These are phyloP conservation scores for Aspergillus alliaceus DNA, from an alignment of 2,329 filamentous ascomycete species.

Conservation along the genomic window DNA sequence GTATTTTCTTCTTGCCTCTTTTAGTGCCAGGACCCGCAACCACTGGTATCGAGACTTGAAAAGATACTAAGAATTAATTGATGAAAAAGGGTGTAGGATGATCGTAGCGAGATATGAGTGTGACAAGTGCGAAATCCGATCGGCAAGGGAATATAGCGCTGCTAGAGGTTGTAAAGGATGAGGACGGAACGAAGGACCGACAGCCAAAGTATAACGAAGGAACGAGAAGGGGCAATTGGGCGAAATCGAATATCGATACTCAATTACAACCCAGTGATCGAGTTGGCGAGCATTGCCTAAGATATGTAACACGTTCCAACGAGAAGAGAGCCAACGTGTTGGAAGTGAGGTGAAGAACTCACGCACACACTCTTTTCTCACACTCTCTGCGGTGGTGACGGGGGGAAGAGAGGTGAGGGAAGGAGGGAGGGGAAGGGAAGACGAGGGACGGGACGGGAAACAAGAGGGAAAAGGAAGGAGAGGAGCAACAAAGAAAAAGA, in stretches of 20 bases:
- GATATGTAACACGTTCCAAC: constrained; percentile 20
- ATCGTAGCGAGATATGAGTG: not conserved
- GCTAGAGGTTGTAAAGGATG: constrained; percentile 38
- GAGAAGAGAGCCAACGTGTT: constrained; percentile 8
- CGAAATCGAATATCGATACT: constrained; percentile 33
- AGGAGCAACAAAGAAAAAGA: not conserved
- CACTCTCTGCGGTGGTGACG: constrained; percentile 12
- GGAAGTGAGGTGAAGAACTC: constrained; percentile 10
- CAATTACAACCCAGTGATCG: constrained; percentile 20
- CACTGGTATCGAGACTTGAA: not conserved
- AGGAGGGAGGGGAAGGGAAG: constrained; percentile 37
- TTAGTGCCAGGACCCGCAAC: not conserved
- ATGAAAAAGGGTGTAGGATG: not conserved
- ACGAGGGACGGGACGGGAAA: constrained; percentile 14
- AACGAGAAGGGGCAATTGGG: constrained; percentile 13
- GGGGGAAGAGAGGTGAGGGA: constrained; percentile 50
- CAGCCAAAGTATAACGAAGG: constrained; percentile 22
- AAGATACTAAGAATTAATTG: not conserved
- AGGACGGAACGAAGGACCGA: constrained; percentile 39
- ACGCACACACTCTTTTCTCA: not conserved
- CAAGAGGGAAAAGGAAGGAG: constrained; percentile 14
- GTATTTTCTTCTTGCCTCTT: not conserved
- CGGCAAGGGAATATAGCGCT: constrained; percentile 8
- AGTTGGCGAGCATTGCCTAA: constrained; percentile 46
- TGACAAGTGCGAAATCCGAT: not conserved